Evolutionary conservation across 768 basidiomycete species (phyloP).

Genomic region (Kwoniella sp.): DNA sequence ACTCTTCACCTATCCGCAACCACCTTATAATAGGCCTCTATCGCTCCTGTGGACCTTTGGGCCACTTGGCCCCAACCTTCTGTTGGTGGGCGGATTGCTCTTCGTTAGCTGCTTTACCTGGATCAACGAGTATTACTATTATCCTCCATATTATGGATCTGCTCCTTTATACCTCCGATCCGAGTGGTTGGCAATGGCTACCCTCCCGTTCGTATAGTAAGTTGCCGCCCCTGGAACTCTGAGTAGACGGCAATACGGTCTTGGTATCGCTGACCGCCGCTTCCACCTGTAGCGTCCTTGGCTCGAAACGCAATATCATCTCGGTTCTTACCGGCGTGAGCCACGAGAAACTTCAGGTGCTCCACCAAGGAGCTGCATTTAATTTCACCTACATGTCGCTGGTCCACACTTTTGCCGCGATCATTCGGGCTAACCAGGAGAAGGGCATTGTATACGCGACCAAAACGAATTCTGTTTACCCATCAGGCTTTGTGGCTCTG

Average conservation of each 20-base stretch:
- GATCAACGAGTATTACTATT: constrained; percentile 23
- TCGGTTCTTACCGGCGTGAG: constrained; percentile 52
- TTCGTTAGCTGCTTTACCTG: constrained; percentile 8
- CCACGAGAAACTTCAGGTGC: constrained; percentile 58
- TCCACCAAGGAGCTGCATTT: constrained; percentile 41
- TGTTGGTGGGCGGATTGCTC: not conserved
- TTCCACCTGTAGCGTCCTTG: no score
- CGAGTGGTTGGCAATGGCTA: constrained; percentile 57
- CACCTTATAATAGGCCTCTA: not conserved
- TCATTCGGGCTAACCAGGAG: constrained; percentile 43
- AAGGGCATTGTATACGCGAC: constrained; percentile 45
- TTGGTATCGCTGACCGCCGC: no score
- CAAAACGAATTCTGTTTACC: constrained; percentile 45
- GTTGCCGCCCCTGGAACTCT: not conserved
- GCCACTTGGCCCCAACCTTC: constrained; percentile 11
- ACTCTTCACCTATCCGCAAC: constrained; percentile 7
- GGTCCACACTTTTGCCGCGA: constrained; percentile 56
- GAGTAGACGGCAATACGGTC: no score
- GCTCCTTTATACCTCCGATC: constrained; percentile 38
- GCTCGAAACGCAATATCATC: constrained; percentile 57
- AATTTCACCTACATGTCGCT: constrained; percentile 54
- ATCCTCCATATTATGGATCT: constrained; percentile 15
- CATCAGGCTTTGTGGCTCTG: constrained; percentile 55
- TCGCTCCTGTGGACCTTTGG: constrained; percentile 15
- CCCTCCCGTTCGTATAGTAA: constrained; percentile 55